Evolutionary conservation across 1,284 basidiomycete species (phyloP).

Genomic region (Austroboletus novae-zelandiae): DNA sequence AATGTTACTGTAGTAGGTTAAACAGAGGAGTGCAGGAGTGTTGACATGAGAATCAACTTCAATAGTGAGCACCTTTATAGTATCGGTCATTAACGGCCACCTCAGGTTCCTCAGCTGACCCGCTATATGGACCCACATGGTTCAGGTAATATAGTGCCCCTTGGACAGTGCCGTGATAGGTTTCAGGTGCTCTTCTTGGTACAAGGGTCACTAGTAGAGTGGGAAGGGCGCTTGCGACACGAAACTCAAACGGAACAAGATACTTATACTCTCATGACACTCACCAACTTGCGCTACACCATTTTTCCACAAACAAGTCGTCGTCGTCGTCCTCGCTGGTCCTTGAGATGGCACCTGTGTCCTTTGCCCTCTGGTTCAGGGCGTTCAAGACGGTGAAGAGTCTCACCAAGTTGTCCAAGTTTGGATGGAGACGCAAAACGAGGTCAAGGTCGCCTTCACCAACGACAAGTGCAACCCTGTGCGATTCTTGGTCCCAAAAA

Average conservation of each 20-base stretch:
- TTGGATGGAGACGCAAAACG: conserved; percentile 2
- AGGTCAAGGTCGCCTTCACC: background rate
- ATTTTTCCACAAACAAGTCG: background rate
- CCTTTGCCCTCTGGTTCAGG: background rate
- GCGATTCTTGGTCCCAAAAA: background rate
- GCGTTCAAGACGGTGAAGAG: background rate
- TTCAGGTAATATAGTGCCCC: background rate
- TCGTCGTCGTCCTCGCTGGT: background rate
- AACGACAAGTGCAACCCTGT: background rate
- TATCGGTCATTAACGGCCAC: too few relatives aligned
- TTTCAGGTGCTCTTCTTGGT: too few relatives aligned
- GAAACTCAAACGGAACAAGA: background rate
- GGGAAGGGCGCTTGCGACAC: background rate
- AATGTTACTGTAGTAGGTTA: too few relatives aligned
- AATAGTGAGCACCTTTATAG: too few relatives aligned
- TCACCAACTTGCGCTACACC: background rate
- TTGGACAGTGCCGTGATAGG: background rate
- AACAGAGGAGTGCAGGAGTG: too few relatives aligned
- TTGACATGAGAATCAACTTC: too few relatives aligned
- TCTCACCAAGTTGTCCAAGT: background rate
- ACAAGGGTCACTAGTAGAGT: background rate
- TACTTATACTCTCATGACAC: background rate
- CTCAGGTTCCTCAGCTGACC: too few relatives aligned
- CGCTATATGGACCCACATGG: background rate
- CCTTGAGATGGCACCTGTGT: background rate